Evolutionary conservation across 495 filamentous ascomycete genomes (phyloP).

Genomic region (Penicillium cataractarum): DNA sequence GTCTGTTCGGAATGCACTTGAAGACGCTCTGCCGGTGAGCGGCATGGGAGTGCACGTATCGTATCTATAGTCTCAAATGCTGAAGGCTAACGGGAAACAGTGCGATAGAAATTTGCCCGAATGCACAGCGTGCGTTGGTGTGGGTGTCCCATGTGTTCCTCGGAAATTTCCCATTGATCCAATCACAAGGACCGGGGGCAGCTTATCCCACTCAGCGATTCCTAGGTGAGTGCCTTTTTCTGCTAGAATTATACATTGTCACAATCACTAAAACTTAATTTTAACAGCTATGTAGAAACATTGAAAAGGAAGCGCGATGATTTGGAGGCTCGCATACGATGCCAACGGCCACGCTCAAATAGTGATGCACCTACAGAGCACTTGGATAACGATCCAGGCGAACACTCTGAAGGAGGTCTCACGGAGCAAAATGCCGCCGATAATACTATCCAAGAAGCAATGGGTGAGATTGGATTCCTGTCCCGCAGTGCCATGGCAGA

Average conservation of each 20-base stretch:
- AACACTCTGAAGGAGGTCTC: not conserved
- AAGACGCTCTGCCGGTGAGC: not conserved
- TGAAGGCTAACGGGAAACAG: conserved; percentile 16
- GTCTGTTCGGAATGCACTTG: conserved; percentile 9
- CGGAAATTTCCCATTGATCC: conserved; percentile 26
- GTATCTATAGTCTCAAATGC: not conserved
- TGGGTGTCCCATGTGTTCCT: conserved; percentile 17
- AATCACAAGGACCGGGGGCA: conserved; percentile 20
- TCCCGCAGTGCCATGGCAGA: conserved; percentile 39
- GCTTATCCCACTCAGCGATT: conserved; percentile 31
- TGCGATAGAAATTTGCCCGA: conserved; percentile 29
- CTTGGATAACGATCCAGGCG: not conserved
- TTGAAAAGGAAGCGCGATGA: conserved; percentile 29
- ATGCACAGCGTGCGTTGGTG: conserved; percentile 29
- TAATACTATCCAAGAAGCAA: conserved; percentile 27
- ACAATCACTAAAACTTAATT: not conserved
- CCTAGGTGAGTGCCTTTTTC: conserved; percentile 22
- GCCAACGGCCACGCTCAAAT: conserved; percentile 13
- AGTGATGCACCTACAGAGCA: not conserved
- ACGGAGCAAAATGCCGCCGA: conserved; percentile 11
- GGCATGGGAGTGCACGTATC: not conserved
- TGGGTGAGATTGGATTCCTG: conserved; percentile 36
- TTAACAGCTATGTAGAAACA: conserved; percentile 29
- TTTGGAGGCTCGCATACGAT: conserved; percentile 17
- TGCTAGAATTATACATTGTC: not conserved